These are phyloP conservation scores for Candida oleophila DNA, from an alignment of 805 yeast species.

Conservation along the genomic window DNA sequence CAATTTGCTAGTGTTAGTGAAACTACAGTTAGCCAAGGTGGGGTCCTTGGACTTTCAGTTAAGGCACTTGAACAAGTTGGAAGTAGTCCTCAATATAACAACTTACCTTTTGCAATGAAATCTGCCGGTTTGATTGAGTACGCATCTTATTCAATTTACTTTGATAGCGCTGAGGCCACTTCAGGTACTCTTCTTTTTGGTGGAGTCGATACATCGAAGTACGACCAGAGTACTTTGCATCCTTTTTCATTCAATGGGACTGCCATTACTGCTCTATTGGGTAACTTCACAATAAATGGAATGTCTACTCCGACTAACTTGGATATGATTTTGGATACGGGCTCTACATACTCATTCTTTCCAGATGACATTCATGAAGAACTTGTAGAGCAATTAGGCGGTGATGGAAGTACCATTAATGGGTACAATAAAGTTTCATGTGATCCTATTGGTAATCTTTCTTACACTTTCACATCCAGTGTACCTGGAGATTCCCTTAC, in stretches of 20 bases:
- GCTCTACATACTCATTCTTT: slow-evolving; percentile 4
- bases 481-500: not conserved
- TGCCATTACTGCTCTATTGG: not conserved
- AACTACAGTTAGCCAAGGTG: slow-evolving; percentile 9
- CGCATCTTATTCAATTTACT: slow-evolving; percentile 14
- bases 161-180: slow-evolving; percentile 10
- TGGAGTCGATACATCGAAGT: slow-evolving; percentile 18
- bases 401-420: not conserved
- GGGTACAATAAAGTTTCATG: slow-evolving; percentile 1
- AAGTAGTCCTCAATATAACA: slow-evolving; percentile 5
- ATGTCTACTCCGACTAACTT: not conserved
- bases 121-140: slow-evolving; percentile 9
- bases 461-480: slow-evolving; percentile 4
- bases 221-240: slow-evolving; percentile 5
- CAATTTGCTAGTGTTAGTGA: slow-evolving; percentile 10
- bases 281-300: not conserved
- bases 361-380: not conserved
- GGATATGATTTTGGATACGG: slow-evolving; percentile 4
- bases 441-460: slow-evolving; percentile 2
- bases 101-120: slow-evolving; percentile 11
- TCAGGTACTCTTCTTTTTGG: slow-evolving; percentile 19
- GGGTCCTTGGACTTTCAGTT: slow-evolving; percentile 11
- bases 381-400: slow-evolving; percentile 3
- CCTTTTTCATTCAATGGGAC: not conserved
- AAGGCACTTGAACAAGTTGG: not conserved